These are phyloP conservation scores for Sutorius australiensis DNA, from an alignment of 768 basidiomycete species.

Conservation along the genomic window DNA sequence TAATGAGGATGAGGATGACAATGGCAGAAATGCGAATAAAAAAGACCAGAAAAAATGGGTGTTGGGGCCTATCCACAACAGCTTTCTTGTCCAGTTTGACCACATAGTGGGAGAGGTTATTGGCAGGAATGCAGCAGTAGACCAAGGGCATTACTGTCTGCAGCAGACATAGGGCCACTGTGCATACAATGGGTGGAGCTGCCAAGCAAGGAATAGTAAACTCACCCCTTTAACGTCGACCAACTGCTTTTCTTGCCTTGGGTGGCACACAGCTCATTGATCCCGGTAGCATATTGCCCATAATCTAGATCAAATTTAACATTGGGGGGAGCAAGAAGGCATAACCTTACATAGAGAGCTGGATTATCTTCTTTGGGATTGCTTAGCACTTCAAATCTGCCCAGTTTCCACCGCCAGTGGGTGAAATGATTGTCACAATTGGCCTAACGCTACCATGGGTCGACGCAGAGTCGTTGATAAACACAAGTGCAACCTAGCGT, in stretches of 20 bases:
- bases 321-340: conserved; percentile 2
- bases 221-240: conserved; percentile 78
- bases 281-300: conserved; percentile 62
- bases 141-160: conserved; percentile 87
- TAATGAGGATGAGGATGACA: neutral
- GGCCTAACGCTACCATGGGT: conserved; percentile 78
- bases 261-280: conserved; percentile 65
- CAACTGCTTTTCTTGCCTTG: conserved; percentile 85
- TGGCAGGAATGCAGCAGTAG: conserved; percentile 77
- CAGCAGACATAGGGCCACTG: conserved; percentile 53
- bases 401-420: conserved; percentile 93
- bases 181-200: neutral
- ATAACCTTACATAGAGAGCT: conserved; percentile 68
- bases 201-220: neutral
- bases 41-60: neutral
- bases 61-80: conserved; percentile 81
- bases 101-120: conserved; percentile 76
- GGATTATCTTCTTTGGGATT: conserved; percentile 75
- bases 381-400: conserved; percentile 89
- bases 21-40: neutral
- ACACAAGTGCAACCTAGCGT: conserved; percentile 76
- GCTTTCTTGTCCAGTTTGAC: conserved; percentile 84
- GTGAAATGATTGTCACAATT: conserved; percentile 84
- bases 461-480: conserved; percentile 81
- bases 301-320: conserved; percentile 44